Base-by-base conservation (phyloP, 169 alveolate genomes). In the Cystoisospora suis region DNA sequence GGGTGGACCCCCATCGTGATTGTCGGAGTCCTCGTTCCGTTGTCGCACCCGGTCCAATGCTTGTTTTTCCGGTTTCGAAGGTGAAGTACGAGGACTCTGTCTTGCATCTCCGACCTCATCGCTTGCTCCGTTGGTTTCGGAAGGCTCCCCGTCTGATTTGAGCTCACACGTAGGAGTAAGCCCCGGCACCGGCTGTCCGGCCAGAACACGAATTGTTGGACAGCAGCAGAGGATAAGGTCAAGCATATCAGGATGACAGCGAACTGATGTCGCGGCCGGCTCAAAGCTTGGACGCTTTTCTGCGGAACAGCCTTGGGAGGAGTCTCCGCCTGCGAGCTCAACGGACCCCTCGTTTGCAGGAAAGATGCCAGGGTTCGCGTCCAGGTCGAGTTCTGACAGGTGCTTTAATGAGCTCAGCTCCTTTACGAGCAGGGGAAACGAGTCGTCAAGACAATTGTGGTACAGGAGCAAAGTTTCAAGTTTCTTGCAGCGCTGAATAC, bases 371-470 rank as follows among this genome's bases (percentile, higher is more conserved):
- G 83, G 83, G n/a, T 72, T 72, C 83, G 47, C 83, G 83, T 72
- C 83, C 17, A 72, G 83, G 32, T 72, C 83, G 23, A 72, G 83
- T 72, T 72, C 83, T 17, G 12, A 12, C 49, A 72, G 56, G 9
- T 38, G 4, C n/a, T 47, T 29, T 0, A 72, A 56, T 20, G 38
- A 32, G 0, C 59, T 40, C 5, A 72, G 3, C 12, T 72, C 58
- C n/a, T 0, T 42, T 34, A 38, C 47, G 56, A 72, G 47, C 17
- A 38, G 32, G 36, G 83, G 15, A 32, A 72, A 40, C 3, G 47
- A 32, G 17, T 56, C 58, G 20, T 38, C 59, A 15, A 72, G 58
- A 40, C 83, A 72, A 56, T 72, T 72, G n/a, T 72, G 83, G 83
- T 40, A 72, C 3, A 72, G 83, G n/a, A 0, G 38, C 47, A 72